These are phyloP conservation scores for Saitoella complicata DNA, from an alignment of 805 yeast species.

Conservation along the genomic window DNA sequence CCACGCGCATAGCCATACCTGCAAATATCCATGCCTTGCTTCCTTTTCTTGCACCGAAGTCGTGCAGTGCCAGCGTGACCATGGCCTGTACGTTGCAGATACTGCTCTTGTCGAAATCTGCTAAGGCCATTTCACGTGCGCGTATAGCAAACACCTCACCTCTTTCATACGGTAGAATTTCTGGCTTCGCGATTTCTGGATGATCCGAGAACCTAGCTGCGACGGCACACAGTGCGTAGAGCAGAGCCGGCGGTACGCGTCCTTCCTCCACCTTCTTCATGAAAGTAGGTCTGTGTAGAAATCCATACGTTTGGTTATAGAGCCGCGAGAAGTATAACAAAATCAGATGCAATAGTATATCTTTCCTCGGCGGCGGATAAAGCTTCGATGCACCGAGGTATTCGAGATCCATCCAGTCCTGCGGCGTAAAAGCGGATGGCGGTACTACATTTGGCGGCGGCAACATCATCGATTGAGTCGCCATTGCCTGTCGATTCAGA, in stretches of 20 bases:
- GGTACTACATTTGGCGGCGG: no score
- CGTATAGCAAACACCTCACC: conserved; percentile 15
- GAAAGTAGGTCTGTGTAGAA: conserved; percentile 21
- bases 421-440: no score
- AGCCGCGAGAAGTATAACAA: conserved; percentile 21
- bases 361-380: no score
- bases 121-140: conserved; percentile 15
- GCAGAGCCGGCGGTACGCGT: conserved; percentile 17
- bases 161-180: conserved; percentile 13
- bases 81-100: conserved; percentile 22
- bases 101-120: conserved; percentile 19
- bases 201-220: conserved; percentile 23
- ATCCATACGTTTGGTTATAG: conserved; percentile 22
- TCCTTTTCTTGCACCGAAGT: conserved; percentile 20
- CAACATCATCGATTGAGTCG: no score
- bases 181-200: conserved; percentile 14
- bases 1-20: conserved; percentile 22
- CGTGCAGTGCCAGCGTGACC: conserved; percentile 21
- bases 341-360: conserved; percentile 15
- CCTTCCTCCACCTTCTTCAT: conserved; percentile 17
- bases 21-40: conserved; percentile 23
- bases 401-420: no score
- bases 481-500: no score
- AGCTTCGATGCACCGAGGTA: no score
- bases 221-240: conserved; percentile 21